A percentile compares a stretch with the other conserved stretches of the same genome.
Conservation (phyloP, 176 grass and related monocot species). For the Saccharum spontaneum region DNA sequence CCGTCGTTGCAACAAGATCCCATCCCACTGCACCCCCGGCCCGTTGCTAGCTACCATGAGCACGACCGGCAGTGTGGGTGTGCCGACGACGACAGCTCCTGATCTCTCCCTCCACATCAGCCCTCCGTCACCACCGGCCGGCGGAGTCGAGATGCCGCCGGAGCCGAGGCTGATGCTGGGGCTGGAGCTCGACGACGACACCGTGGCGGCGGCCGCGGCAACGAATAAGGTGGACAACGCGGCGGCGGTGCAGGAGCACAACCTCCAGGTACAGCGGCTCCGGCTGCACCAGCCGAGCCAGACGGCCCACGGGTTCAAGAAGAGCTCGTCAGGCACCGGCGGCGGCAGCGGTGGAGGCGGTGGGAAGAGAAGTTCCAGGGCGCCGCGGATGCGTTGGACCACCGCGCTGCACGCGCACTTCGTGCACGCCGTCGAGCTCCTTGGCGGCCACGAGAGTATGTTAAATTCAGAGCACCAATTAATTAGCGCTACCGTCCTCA, state of each 20-base stretch:
- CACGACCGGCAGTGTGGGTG: background rate
- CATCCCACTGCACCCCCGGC: no score
- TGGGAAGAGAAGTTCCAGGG: conserved; percentile 64
- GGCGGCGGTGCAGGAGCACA: background rate
- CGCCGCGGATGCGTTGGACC: conserved; percentile 98
- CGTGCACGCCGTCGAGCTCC: conserved; percentile 89
- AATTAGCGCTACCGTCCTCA: background rate
- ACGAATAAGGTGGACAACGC: background rate
- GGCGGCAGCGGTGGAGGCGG: background rate
- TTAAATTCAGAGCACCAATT: conserved; percentile 23
- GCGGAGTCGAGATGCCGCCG: background rate
- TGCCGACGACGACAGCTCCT: background rate
- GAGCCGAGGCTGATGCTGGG: conserved; percentile 41
- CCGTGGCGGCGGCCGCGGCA: background rate
- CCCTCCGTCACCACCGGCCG: conserved; percentile 40
- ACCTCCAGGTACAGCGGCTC: conserved; percentile 2
- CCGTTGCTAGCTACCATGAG: conserved; percentile 20
- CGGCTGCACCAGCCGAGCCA: conserved; percentile 48
- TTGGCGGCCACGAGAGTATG: conserved; percentile 97
- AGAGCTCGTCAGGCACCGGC: background rate
- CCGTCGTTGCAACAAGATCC: background rate
- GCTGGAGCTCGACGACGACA: conserved; percentile 41
- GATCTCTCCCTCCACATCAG: conserved; percentile 92
- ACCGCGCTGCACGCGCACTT: conserved; percentile 93
- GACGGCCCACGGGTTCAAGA: conserved; percentile 63